A percentile compares a stretch with the other conserved stretches of the same genome.
These are phyloP conservation scores for Novakomyces olei DNA, from an alignment of 805 yeast species.

Conservation along the genomic window DNA sequence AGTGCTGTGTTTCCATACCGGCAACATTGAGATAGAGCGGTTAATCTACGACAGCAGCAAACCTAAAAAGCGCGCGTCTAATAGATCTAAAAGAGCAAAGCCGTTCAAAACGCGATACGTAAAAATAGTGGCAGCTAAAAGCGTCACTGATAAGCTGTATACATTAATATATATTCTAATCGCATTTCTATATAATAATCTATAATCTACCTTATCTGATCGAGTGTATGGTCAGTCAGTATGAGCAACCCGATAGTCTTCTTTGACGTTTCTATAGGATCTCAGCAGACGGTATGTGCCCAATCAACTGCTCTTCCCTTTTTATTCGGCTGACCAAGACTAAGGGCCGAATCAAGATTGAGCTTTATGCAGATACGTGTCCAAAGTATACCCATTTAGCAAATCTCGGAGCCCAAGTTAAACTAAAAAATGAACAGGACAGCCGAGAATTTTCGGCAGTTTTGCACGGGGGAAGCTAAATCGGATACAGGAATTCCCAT, in stretches of 20 bases:
- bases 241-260: slow-evolving; percentile 2
- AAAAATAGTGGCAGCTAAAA: no score
- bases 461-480: slow-evolving; percentile 39
- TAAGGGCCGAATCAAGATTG: background rate
- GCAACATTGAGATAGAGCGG: no score
- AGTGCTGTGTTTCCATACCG: no score
- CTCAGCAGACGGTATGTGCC: no score
- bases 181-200: background rate
- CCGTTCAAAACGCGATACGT: no score
- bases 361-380: background rate
- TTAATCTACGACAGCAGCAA: no score
- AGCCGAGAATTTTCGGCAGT: slow-evolving; percentile 47
- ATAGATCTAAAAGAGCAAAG: no score
- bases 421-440: slow-evolving; percentile 21
- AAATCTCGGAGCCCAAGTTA: background rate
- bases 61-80: no score
- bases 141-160: no score
- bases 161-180: background rate
- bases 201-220: background rate
- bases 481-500: background rate
- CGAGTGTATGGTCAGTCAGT: background rate
- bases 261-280: background rate
- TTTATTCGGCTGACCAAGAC: no score
- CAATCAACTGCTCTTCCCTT: no score
- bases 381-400: background rate